Conservation (phyloP, 495 filamentous ascomycete species). For the Aspergillus carlsbadensis region DNA sequence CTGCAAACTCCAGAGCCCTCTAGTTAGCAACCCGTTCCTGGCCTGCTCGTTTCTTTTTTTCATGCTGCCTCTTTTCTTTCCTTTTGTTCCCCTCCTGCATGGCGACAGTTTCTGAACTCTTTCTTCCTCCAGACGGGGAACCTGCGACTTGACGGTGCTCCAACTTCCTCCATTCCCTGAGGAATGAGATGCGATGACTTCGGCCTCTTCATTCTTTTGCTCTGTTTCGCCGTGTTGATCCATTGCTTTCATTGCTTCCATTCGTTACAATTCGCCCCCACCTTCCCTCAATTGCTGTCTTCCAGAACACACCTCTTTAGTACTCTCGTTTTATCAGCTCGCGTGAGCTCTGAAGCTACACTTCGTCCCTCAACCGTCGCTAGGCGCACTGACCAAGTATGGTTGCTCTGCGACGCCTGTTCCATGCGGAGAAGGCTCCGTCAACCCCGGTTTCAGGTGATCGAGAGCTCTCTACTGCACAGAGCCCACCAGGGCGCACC, state of each 20-base stretch:
- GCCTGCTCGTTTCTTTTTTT: not conserved
- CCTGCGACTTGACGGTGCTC: no score
- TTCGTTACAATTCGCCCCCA: not conserved
- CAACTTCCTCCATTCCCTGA: not conserved
- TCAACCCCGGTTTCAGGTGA: conserved; percentile 16
- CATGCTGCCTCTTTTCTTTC: conserved; percentile 6
- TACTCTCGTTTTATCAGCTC: not conserved
- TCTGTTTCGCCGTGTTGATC: not conserved
- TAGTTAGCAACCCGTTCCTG: not conserved
- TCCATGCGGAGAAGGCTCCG: conserved; percentile 30
- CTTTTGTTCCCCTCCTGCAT: conserved; percentile 6
- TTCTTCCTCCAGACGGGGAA: not conserved
- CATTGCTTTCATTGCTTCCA: not conserved
- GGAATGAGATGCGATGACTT: not conserved
- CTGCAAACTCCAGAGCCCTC: conserved; percentile 7
- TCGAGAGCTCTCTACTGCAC: conserved; percentile 9
- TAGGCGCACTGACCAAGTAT: conserved; percentile 21
- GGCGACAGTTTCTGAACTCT: not conserved
- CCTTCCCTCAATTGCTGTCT: not conserved
- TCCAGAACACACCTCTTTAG: not conserved
- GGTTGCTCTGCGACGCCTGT: conserved; percentile 40
- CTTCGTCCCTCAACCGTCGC: not conserved
- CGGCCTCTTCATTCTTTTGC: not conserved
- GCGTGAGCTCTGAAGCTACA: not conserved
- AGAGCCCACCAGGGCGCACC: conserved; percentile 14